phyloP scores from a whole-genome alignment of 371 early-diverging fungal species.

The Rhizomucor pusillus region DNA sequence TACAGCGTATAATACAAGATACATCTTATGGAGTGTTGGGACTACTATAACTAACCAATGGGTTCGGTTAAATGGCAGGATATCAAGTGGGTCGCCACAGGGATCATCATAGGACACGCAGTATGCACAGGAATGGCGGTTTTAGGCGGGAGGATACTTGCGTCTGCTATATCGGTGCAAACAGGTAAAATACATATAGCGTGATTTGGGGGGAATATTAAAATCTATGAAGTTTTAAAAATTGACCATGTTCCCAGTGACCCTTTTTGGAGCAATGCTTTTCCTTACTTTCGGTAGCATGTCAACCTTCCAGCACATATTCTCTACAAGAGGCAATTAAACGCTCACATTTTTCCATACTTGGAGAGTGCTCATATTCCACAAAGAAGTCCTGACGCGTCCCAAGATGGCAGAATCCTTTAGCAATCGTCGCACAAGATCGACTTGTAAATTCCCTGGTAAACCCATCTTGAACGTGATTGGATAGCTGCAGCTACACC shows the following conservation, averaged over 20 bases:
- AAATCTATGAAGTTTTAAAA: conserved; percentile 9
- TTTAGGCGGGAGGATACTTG: conserved; percentile 86
- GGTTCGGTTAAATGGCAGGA: conserved; percentile 37
- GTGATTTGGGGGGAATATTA: background rate
- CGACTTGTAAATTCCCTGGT: no score
- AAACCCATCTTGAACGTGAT: no score
- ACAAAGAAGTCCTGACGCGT: no score
- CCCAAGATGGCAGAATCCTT: no score
- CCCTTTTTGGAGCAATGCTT: conserved; percentile 75
- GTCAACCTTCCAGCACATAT: no score
- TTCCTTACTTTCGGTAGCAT: conserved; percentile 88
- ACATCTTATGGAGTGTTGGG: background rate
- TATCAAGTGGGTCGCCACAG: conserved; percentile 79
- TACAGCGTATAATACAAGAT: background rate
- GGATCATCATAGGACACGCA: conserved; percentile 87
- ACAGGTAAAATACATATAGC: conserved; percentile 55
- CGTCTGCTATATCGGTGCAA: conserved; percentile 83
- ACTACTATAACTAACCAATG: background rate
- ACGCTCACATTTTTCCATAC: no score
- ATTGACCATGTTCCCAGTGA: conserved; percentile 57
- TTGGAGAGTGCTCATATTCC: no score
- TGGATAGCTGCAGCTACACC: no score
- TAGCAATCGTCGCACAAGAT: no score
- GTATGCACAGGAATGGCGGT: conserved; percentile 90
- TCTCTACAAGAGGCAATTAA: no score